Percentiles rank a stretch among this genome's conserved stretches.
Conservation (phyloP, 129 eudicot genomes). For the Mikania micrantha region DNA sequence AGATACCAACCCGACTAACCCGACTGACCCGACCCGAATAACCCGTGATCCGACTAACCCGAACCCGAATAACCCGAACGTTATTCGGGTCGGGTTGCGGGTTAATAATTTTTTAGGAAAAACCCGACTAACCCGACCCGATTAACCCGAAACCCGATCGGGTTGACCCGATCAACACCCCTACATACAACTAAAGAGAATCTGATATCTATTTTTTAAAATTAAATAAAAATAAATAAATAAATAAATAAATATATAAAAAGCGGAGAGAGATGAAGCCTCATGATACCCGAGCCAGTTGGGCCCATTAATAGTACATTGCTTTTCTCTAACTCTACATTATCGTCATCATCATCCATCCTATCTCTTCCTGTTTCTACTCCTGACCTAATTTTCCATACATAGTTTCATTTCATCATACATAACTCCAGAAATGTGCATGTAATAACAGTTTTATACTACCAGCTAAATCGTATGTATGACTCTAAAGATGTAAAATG, state of each 20-base stretch:
- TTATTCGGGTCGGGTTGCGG: too few relatives aligned
- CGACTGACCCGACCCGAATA: too few relatives aligned
- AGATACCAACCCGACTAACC: too few relatives aligned
- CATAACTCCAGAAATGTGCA: neutral
- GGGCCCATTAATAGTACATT: constrained; percentile 88
- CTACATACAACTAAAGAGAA: neutral
- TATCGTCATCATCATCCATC: constrained; percentile 58
- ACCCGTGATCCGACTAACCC: too few relatives aligned
- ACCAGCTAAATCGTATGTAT: neutral
- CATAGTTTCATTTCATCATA: neutral
- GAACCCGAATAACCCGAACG: too few relatives aligned
- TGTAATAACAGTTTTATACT: neutral
- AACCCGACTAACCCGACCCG: too few relatives aligned
- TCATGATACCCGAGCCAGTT: constrained; percentile 76
- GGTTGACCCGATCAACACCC: too few relatives aligned
- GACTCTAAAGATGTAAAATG: constrained; percentile 2
- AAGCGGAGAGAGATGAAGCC: neutral
- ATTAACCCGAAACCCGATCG: too few relatives aligned
- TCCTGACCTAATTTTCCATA: constrained; percentile 46
- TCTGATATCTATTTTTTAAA: constrained; percentile 23
- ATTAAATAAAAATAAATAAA: constrained; percentile 14
- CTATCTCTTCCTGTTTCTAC: constrained; percentile 33
- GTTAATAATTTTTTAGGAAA: too few relatives aligned
- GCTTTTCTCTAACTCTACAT: constrained; percentile 84
- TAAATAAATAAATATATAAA: too few relatives aligned